Evolutionary conservation across 1,284 basidiomycete species (phyloP).

Genomic region (Anthracocystis setariae): DNA sequence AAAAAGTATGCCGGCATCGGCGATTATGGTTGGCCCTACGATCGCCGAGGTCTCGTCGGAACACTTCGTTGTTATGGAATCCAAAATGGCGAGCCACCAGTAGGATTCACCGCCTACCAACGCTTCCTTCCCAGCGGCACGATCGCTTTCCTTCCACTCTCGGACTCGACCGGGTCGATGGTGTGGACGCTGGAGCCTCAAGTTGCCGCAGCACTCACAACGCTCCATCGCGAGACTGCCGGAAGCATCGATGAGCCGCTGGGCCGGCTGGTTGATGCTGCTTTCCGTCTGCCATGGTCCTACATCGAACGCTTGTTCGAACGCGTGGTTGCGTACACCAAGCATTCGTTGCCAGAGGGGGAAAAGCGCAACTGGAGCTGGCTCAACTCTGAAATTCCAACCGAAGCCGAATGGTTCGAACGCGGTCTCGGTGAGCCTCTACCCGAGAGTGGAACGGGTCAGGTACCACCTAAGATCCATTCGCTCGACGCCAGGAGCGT

Average conservation of each 20-base stretch:
- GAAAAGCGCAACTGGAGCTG: conserved; percentile 39
- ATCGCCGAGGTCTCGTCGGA: conserved; percentile 88
- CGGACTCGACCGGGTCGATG: conserved; percentile 81
- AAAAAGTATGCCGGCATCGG: conserved; percentile 85
- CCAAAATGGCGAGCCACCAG: conserved; percentile 39
- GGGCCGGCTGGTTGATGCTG: conserved; percentile 84
- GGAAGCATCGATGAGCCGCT: conserved; percentile 72
- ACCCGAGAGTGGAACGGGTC: conserved; percentile 45
- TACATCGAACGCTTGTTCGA: conserved; percentile 78
- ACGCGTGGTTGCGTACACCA: conserved; percentile 72
- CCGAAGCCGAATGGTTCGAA: conserved; percentile 41
- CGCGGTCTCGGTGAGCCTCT: conserved; percentile 30
- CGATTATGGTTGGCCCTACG: conserved; percentile 91
- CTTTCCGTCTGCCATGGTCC: conserved; percentile 84
- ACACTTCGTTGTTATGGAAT: conserved; percentile 73
- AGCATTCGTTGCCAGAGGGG: conserved; percentile 9
- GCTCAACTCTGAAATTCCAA: conserved; percentile 42
- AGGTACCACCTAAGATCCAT: conserved; percentile 77
- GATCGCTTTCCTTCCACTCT: conserved; percentile 78
- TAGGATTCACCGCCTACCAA: conserved; percentile 80
- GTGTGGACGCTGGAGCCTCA: conserved; percentile 92
- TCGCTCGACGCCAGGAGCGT: conserved; percentile 79
- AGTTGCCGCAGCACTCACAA: conserved; percentile 79
- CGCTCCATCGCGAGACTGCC: conserved; percentile 71
- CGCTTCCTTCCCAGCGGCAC: conserved; percentile 95